Evolutionary conservation across 768 basidiomycete species (phyloP).

Genomic region (Cantharellus anzutake): DNA sequence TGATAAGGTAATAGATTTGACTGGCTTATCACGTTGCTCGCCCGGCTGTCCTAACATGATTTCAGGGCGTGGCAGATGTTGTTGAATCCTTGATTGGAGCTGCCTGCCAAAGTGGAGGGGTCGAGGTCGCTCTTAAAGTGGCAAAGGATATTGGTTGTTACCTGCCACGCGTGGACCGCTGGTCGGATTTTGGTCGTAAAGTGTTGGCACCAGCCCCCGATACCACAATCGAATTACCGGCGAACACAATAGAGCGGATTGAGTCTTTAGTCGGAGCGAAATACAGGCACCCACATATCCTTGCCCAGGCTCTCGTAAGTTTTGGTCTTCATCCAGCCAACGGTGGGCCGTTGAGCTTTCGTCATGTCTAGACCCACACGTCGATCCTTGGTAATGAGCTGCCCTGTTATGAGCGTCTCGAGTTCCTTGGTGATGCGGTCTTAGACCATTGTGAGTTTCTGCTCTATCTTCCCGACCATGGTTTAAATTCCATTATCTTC

Average conservation of each 20-base stretch:
- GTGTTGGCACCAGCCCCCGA: conserved; percentile 24
- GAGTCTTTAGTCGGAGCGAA: conserved; percentile 44
- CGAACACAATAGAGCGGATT: conserved; percentile 33
- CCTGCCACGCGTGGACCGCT: conserved; percentile 40
- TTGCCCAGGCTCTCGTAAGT: conserved; percentile 55
- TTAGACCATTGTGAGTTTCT: conserved; percentile 53
- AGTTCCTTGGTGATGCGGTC: conserved; percentile 75
- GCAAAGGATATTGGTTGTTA: conserved; percentile 48
- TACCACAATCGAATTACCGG: conserved; percentile 26
- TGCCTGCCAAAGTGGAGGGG: conserved; percentile 56
- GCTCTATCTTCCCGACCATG: not conserved
- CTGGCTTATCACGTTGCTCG: conserved; percentile 3
- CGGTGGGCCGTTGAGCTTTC: not conserved
- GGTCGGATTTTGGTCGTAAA: conserved; percentile 42
- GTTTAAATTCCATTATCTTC: not conserved
- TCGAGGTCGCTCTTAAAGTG: conserved; percentile 41
- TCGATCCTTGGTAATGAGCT: conserved; percentile 37
- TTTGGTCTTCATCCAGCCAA: not conserved
- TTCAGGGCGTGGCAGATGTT: conserved; percentile 64
- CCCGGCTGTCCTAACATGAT: not conserved
- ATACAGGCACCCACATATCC: conserved; percentile 40
- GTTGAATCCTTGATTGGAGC: conserved; percentile 73
- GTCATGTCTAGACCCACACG: conserved; percentile 37
- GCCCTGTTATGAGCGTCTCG: conserved; percentile 52
- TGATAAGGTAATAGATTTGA: conserved; percentile 41